Base-by-base conservation (phyloP, 768 basidiomycete species). In the Agaricus bisporus region DNA sequence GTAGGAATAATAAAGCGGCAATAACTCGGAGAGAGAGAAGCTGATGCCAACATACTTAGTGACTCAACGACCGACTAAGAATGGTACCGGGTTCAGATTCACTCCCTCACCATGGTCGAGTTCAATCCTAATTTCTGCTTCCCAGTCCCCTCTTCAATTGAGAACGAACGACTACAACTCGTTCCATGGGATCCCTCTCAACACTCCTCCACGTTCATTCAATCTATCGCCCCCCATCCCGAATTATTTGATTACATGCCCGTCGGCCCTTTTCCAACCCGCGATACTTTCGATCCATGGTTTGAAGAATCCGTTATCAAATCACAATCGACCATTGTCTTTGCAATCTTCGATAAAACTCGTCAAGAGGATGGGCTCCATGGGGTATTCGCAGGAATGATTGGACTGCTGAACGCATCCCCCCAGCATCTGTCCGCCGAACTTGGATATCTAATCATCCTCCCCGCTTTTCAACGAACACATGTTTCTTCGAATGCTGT, bases 401-500 rank as follows among this genome's bases (percentile, higher is more conserved):
- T 85, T 7, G 80, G 77, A 0, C 70, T 79, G 54, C 61, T 81
- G 39, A 74, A 79, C 52, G 68, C 76, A 5, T 72, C 70, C 7
- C 58, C 72, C 1, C 48, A 46, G 5, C 61, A 80, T 53, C 69
- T 81, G 8, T 65, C 62, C 25, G 72, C 73, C 10, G 85, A 88
- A 58, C 72, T 86, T 28, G 82, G 79, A 7, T 73, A 70, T 58
- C 66, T 83, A 32, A 68, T 82, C 48, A 74, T 80, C 39, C 63
- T 81, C 1, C 81, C 83, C 0, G 62, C 61, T 1, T 86, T 83
- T 63, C 84, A 85, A 55, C 70, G 79, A 12, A 86, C 82, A 0
- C 82, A 86, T 56, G 76, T 88, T 25, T 74, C 81, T 2, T 75
- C 81, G 3, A 78, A 80, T 56, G 75, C 77, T 1, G 64, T 73